A percentile compares a stretch with the other conserved stretches of the same genome.
Conservation (phyloP, 179 eudicot genomes). For the Beta macrorhiza region DNA sequence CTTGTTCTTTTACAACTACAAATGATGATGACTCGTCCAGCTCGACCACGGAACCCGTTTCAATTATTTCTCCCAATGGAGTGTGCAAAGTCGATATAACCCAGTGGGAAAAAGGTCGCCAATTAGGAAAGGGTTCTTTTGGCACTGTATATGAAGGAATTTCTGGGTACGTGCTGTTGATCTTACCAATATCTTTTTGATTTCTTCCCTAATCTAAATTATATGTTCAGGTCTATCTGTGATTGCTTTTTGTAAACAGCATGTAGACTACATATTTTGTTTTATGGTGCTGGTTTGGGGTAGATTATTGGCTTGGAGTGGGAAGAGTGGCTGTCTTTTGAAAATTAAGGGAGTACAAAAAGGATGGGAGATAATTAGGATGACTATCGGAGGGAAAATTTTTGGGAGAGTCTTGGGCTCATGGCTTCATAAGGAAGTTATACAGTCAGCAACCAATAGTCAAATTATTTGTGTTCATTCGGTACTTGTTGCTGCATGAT, state of each 20-base stretch:
- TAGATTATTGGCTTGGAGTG: neutral
- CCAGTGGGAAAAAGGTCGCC: conserved; percentile 63
- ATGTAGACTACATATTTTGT: neutral
- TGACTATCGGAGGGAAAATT: neutral
- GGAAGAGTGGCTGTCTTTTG: neutral
- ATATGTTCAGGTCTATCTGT: neutral
- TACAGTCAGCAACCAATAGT: neutral
- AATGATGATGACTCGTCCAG: conserved; percentile 48
- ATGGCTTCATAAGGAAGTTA: neutral
- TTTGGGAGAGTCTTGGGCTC: conserved; percentile 4
- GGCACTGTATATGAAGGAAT: conserved; percentile 79
- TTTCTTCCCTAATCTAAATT: neutral
- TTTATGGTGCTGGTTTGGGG: neutral
- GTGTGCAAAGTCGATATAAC: conserved; percentile 36
- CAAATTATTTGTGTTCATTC: too few species aligned
- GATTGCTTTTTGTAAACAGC: neutral
- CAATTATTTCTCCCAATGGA: conserved; percentile 52
- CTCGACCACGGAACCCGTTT: conserved; percentile 38
- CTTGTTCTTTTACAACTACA: conserved; percentile 43
- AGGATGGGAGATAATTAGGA: neutral
- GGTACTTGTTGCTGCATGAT: neutral
- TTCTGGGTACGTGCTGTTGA: conserved; percentile 51
- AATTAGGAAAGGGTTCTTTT: conserved; percentile 75
- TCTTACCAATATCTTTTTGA: neutral
- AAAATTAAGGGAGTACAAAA: neutral